A percentile compares a stretch with the other conserved stretches of the same genome.
Evolutionary conservation across 148 eudicot genomes (phyloP).

Genomic region (Rhododendron vialii): DNA sequence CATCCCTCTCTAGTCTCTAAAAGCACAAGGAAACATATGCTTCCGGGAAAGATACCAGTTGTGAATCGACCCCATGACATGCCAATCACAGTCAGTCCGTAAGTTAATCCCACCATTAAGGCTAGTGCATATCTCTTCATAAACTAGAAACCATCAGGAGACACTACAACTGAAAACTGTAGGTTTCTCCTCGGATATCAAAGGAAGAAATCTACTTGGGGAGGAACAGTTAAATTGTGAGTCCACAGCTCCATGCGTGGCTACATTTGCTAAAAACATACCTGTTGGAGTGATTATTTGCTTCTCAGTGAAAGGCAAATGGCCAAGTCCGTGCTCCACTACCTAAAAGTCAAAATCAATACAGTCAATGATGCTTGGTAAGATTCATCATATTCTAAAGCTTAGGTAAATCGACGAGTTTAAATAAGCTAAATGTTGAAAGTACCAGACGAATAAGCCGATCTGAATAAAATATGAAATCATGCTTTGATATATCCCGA

Average conservation of each 20-base stretch:
- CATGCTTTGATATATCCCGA: slow-evolving; percentile 83
- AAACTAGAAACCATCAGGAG: neutral
- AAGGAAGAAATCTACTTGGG: neutral
- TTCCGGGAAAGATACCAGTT: neutral
- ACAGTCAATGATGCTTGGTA: neutral
- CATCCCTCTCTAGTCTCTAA: neutral
- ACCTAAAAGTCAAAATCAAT: slow-evolving; percentile 49
- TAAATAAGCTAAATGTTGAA: neutral
- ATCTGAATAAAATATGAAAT: slow-evolving; percentile 93
- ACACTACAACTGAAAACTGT: neutral
- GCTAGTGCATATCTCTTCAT: neutral
- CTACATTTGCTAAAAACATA: slow-evolving; percentile 13
- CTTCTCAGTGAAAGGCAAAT: slow-evolving; percentile 91
- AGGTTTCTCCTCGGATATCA: neutral
- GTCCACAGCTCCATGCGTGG: neutral
- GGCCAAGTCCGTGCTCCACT: slow-evolving; percentile 98
- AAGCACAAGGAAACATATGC: neutral
- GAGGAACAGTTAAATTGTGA: neutral
- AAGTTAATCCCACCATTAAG: neutral
- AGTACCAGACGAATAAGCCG: slow-evolving; percentile 94
- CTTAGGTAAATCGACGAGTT: neutral
- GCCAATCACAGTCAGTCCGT: neutral
- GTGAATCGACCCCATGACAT: neutral
- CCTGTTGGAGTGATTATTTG: slow-evolving; percentile 93
- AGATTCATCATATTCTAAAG: neutral